Conservation (phyloP, 2,329 filamentous ascomycete genomes). For the Pezicula carpinea region DNA sequence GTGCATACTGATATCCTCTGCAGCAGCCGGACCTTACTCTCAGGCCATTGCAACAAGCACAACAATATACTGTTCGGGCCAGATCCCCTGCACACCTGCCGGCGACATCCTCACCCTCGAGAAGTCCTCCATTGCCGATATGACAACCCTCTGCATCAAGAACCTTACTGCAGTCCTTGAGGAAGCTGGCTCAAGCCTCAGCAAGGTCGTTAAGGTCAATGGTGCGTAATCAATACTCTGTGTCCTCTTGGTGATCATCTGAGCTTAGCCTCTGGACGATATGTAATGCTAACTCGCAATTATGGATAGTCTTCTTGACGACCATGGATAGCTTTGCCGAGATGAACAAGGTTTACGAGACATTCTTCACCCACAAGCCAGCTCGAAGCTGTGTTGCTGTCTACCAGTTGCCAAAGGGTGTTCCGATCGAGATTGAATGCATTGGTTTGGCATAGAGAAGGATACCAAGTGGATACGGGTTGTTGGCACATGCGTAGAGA, state of each 20-base stretch:
- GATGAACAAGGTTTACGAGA: conserved; percentile 82
- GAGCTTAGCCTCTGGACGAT: too few relatives aligned
- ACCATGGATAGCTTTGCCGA: conserved; percentile 84
- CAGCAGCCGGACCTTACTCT: conserved; percentile 34
- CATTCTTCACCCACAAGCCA: conserved; percentile 81
- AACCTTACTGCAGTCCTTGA: conserved; percentile 84
- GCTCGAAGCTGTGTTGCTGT: conserved; percentile 89
- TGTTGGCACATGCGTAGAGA: neutral
- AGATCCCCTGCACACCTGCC: conserved; percentile 26
- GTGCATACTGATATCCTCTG: conserved; percentile 6
- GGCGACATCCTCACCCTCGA: conserved; percentile 35
- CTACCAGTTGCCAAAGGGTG: conserved; percentile 82
- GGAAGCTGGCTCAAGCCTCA: conserved; percentile 73
- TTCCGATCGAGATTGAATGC: conserved; percentile 88
- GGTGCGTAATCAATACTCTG: too few relatives aligned
- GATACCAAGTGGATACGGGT: neutral
- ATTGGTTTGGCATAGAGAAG: conserved; percentile 62
- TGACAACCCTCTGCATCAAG: conserved; percentile 63
- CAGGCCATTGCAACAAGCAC: conserved; percentile 61
- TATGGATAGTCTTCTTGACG: conserved; percentile 65
- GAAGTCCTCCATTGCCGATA: conserved; percentile 57
- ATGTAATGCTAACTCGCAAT: too few relatives aligned
- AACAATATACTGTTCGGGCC: conserved; percentile 64
- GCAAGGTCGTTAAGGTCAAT: conserved; percentile 85
- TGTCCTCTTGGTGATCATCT: too few relatives aligned